A percentile compares a stretch with the other conserved stretches of the same genome.
Evolutionary conservation across 2,329 filamentous ascomycete genomes (phyloP).

Genomic region (Claviceps pusilla): DNA sequence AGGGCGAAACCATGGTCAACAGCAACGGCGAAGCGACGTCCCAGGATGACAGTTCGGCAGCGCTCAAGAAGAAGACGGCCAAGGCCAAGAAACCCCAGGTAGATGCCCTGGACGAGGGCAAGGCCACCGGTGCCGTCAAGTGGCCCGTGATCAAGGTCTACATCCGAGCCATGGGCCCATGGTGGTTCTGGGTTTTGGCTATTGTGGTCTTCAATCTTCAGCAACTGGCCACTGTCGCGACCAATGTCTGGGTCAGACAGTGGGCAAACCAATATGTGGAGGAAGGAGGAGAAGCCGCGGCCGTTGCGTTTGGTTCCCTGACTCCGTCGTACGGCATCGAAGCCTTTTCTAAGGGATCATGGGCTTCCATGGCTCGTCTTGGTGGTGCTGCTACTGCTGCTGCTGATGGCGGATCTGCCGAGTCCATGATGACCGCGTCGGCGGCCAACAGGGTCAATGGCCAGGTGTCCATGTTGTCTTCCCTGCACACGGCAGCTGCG

Average conservation of each 20-base stretch:
- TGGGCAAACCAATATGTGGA: conserved; percentile 82
- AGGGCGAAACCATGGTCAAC: conserved; percentile 40
- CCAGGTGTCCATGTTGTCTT: conserved; percentile 4
- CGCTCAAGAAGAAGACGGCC: conserved; percentile 25
- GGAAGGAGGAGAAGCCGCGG: conserved; percentile 17
- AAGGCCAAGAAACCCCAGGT: conserved; percentile 32
- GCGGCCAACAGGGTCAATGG: conserved; percentile 2
- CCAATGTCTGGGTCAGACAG: conserved; percentile 85
- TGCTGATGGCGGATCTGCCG: conserved; percentile 12
- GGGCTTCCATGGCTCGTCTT: conserved; percentile 24
- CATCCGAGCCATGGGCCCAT: conserved; percentile 78
- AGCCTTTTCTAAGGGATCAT: conserved; percentile 16
- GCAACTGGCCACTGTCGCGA: conserved; percentile 72
- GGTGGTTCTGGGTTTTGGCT: conserved; percentile 85
- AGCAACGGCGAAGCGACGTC: conserved; percentile 28
- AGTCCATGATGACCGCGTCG: neutral
- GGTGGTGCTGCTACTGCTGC: neutral
- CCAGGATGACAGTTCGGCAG: conserved; percentile 29
- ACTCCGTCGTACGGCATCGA: conserved; percentile 13
- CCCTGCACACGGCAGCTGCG: conserved; percentile 16
- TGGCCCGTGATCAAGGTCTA: conserved; percentile 77
- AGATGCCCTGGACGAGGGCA: conserved; percentile 55
- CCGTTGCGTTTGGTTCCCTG: conserved; percentile 10
- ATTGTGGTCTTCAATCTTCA: conserved; percentile 62
- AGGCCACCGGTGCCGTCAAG: conserved; percentile 76